Evolutionary conservation across 371 early-diverging fungal species (phyloP).

Genomic region (Choanephora cucurbitarum): DNA sequence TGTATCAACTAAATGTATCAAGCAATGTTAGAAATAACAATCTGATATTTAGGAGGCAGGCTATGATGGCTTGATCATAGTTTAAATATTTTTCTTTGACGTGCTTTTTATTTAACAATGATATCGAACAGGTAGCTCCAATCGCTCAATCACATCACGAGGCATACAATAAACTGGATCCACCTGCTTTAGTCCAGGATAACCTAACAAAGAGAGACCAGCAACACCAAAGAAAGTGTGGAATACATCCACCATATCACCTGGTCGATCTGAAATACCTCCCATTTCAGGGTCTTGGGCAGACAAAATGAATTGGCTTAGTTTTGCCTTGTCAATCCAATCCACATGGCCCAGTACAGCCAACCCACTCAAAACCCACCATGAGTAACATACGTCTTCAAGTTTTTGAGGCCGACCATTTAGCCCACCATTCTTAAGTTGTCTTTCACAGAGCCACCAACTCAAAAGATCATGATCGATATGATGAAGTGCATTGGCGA

Average conservation of each 20-base stretch:
- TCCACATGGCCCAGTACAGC: constrained; percentile 80
- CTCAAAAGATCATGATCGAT: constrained; percentile 80
- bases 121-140: constrained; percentile 49
- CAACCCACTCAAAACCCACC: constrained; percentile 97
- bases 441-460: constrained; percentile 95
- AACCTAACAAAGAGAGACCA: constrained; percentile 86
- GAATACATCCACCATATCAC: constrained; percentile 93
- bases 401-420: constrained; percentile 98
- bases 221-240: constrained; percentile 97
- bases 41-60: too few relatives aligned
- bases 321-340: constrained; percentile 85
- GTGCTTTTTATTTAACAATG: constrained; percentile 1
- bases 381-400: constrained; percentile 99
- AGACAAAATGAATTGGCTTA: constrained; percentile 80
- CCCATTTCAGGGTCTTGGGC: constrained; percentile 92
- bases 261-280: constrained; percentile 96
- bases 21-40: too few relatives aligned
- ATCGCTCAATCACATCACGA: constrained; percentile 61
- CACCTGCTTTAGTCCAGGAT: constrained; percentile 70
- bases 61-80: too few relatives aligned
- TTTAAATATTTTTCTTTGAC: too few relatives aligned
- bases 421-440: constrained; percentile 92
- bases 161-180: constrained; percentile 97
- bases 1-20: too few relatives aligned
- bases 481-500: constrained; percentile 66